Base-by-base conservation (phyloP, 768 basidiomycete genomes). In the Strobilomyces echinocephalus region DNA sequence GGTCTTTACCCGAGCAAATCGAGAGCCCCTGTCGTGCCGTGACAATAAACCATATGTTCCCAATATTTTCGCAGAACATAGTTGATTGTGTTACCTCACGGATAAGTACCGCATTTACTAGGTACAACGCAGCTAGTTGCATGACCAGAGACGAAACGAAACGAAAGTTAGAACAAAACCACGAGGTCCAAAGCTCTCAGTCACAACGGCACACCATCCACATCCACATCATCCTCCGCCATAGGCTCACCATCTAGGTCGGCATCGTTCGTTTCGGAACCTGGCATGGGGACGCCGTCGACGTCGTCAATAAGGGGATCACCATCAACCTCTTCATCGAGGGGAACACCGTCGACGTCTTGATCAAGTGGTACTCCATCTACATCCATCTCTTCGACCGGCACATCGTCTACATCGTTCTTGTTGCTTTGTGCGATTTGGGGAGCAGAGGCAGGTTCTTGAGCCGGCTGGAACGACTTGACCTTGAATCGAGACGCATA, bases 401-500 rank as follows among this genome's bases (percentile, higher is more conserved):
- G 75, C 55, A 75, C 73, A 12, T 83, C 84, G 46, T 83, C 83
- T 28, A 80, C 63, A 54, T 80, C 77, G 45, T 76, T 76, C 36
- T 74, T 74, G 55, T 70, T 74, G 46, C 74, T 77, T 15, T 72
- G 73, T 12, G 49, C 58, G 34, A 61, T 71, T 31, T 49, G 52
- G 26, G 57, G 45, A 40, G 68, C 58, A n/a, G 64, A 46, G 10
- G 60, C 50, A 30, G 66, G 64, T 45, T 73, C 75, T 18, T 78
- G 77, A 1, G 89, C 87, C 12, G 84, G 84, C 62, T 85, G 83
- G 74, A 92, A 92, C 14, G 86, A 78, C 61, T 82, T 87, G 7
- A 83, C 73, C 68, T 87, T 92, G 77, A 93, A 93, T 36, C 82
- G 80, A 21, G 84, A 84, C 5, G 78, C 64, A 52, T 79, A 75